Conservation (phyloP, 2,329 filamentous ascomycete species). For the Davidsoniella virescens region DNA sequence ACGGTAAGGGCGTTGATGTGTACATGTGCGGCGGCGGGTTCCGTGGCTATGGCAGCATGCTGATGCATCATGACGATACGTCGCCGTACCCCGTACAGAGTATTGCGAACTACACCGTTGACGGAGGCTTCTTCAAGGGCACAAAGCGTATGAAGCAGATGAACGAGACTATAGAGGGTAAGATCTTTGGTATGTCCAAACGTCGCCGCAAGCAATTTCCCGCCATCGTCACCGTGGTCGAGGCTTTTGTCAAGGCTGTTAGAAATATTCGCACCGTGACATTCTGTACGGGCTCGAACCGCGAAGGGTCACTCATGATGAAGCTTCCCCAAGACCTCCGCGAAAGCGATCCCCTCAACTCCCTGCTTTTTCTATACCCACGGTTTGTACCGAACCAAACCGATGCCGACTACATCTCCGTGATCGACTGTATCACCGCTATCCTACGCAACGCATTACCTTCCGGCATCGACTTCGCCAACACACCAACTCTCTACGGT, state of each 20-base stretch:
- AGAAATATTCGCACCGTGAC: constrained; percentile 56
- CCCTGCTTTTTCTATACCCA: constrained; percentile 18
- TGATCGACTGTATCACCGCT: constrained; percentile 23
- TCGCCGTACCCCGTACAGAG: constrained; percentile 70
- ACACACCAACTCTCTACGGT: constrained; percentile 26
- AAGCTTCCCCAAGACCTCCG: constrained; percentile 43
- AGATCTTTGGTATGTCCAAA: constrained; percentile 64
- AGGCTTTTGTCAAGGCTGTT: constrained; percentile 52
- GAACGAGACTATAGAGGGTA: constrained; percentile 33
- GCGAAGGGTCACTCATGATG: constrained; percentile 68
- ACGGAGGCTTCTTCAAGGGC: constrained; percentile 41
- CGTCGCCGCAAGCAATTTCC: constrained; percentile 67
- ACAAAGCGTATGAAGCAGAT: constrained; percentile 33
- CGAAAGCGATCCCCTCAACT: constrained; percentile 45
- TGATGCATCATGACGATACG: constrained; percentile 62
- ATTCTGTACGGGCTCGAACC: constrained; percentile 77
- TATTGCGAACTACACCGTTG: constrained; percentile 61
- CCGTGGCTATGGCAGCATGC: constrained; percentile 74
- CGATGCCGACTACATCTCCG: constrained; percentile 16
- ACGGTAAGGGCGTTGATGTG: constrained; percentile 39
- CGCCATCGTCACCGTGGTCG: constrained; percentile 67
- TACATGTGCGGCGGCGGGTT: constrained; percentile 87
- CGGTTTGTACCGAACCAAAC: not conserved
- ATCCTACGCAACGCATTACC: constrained; percentile 29
- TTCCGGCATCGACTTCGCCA: constrained; percentile 19